These are phyloP conservation scores for Gliomastix tumulicola DNA, from an alignment of 2,329 filamentous ascomycete species.

Conservation along the genomic window DNA sequence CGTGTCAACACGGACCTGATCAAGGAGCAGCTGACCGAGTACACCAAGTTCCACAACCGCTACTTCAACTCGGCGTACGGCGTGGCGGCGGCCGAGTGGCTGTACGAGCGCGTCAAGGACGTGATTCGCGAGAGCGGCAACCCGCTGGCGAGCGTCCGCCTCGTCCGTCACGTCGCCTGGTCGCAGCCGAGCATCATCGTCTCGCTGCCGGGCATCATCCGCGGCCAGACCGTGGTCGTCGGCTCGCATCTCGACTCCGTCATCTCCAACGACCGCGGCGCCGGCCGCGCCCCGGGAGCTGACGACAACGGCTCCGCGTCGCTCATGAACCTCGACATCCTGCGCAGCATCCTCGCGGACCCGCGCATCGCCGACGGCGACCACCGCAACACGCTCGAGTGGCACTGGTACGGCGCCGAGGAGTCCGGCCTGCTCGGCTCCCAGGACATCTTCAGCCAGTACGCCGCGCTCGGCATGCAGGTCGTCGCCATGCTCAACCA, in stretches of 20 bases:
- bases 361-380: slow-evolving; percentile 21
- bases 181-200: slow-evolving; percentile 39
- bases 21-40: slow-evolving; percentile 19
- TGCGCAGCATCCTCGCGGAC: slow-evolving; percentile 28
- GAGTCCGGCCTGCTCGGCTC: slow-evolving; percentile 43
- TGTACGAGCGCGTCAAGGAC: slow-evolving; percentile 28
- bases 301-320: slow-evolving; percentile 41
- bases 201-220: slow-evolving; percentile 33
- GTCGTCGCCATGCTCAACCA: slow-evolving; percentile 47
- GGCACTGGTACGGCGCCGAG: slow-evolving; percentile 43
- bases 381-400: slow-evolving; percentile 41
- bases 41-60: slow-evolving; percentile 28
- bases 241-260: slow-evolving; percentile 39
- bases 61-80: slow-evolving; percentile 36
- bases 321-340: slow-evolving; percentile 36
- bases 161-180: slow-evolving; percentile 33
- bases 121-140: slow-evolving; percentile 25
- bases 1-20: slow-evolving; percentile 16
- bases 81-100: slow-evolving; percentile 31
- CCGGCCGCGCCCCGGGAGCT: slow-evolving; percentile 34
- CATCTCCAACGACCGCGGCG: slow-evolving; percentile 27
- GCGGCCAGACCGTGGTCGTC: slow-evolving; percentile 20
- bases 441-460: slow-evolving; percentile 30
- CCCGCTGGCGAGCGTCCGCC: slow-evolving; percentile 28
- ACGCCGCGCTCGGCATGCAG: slow-evolving; percentile 24